Evolutionary conservation across 2,329 filamentous ascomycete genomes (phyloP), one percentile per base, ranked within the genome.

Genomic region (Aureobasidium sp.): DNA sequence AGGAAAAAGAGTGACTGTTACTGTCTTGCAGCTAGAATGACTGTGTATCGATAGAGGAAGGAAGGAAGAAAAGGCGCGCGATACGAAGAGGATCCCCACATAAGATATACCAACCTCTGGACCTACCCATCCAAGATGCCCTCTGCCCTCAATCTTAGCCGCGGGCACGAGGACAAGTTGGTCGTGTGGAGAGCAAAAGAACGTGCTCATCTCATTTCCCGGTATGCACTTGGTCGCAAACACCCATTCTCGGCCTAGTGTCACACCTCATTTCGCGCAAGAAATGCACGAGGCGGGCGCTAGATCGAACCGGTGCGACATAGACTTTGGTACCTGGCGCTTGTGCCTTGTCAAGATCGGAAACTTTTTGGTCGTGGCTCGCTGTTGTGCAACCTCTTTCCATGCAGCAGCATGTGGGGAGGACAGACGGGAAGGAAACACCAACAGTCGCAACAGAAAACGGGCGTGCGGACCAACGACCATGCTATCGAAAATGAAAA

Each of bases 291-390:
- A 49, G 34, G 25, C 47, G 47, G 47, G 47, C 47, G 47, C 57
- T 61, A 61, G 37, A 34, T n/a, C 37, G 20, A 51, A 59, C 45
- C 55, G 22, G 44, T 59, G 44, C 44, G 29, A 49, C 56, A 49
- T 59, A 48, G 56, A 59, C 56, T 59, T 59, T 49, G 56, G 56
- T 59, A 59, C 56, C 56, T 59, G 56, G 44, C 52, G 52, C 52
- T 56, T 56, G 37, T 25, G 52, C 20, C 52, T 56, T 56, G 52
- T 56, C 52, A 56, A 44, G 17, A 25, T 56, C 52, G 52, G 52
- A 56, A 27, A 34, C 52, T 56, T 44, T 44, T 14, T 55, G 52
- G 15, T 53, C n/a, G 12, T 55, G 51, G 51, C 34, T 12, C 20
- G 34, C 20, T 11, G 17, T 31, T 55, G 52, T 44, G 52, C 52